Evolutionary conservation across 371 early-diverging fungal genomes (phyloP).

Genomic region (Cladochytrium tenue): DNA sequence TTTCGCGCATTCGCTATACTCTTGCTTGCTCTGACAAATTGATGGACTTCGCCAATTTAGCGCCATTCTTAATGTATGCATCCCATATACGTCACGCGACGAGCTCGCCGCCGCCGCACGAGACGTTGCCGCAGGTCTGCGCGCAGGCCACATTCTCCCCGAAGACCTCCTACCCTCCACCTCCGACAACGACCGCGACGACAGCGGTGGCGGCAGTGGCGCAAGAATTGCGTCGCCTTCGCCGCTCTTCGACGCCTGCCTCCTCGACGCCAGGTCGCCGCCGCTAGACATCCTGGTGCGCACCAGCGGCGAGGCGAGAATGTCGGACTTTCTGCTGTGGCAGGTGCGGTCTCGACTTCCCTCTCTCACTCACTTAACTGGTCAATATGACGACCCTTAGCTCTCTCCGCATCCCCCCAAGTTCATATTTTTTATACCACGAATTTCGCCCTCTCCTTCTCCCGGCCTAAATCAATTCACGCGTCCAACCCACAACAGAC

Average conservation of each 20-base stretch:
- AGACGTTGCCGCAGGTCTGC: constrained; percentile 38
- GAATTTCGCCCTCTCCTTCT: not conserved
- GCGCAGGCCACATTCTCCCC: constrained; percentile 51
- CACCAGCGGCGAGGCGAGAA: constrained; percentile 94
- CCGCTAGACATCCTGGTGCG: constrained; percentile 93
- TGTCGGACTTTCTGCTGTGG: constrained; percentile 97
- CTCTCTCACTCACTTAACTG: no score
- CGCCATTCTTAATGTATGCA: constrained; percentile 89
- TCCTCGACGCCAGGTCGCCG: constrained; percentile 36
- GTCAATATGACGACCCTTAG: constrained; percentile 30
- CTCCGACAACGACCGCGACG: no score
- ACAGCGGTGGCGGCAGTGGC: no score
- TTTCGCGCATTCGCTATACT: no score
- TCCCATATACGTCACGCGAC: constrained; percentile 95
- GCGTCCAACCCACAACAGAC: constrained; percentile 40
- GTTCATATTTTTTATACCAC: not conserved
- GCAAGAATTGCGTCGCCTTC: no score
- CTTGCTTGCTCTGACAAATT: no score
- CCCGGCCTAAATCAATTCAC: constrained; percentile 1
- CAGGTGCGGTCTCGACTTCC: constrained; percentile 60
- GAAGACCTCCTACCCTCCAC: constrained; percentile 71
- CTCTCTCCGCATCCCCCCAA: not conserved
- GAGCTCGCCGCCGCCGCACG: constrained; percentile 69
- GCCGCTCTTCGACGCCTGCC: not conserved
- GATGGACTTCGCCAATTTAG: no score